phyloP scores from a whole-genome alignment of 305 asterid genomes.

The Fraxinus nigra region DNA sequence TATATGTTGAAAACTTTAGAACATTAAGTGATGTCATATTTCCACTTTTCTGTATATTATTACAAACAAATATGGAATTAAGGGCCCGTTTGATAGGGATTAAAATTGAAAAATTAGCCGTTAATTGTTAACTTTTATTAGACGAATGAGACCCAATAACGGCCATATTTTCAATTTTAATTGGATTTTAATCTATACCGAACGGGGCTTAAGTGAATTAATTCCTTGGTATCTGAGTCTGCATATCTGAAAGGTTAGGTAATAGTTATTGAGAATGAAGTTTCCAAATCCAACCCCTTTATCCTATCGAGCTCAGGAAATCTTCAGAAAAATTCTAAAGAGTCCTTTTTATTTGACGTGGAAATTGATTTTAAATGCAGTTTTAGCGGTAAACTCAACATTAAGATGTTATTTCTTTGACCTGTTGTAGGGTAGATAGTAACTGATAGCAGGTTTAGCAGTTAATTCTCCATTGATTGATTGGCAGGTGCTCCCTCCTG shows the following conservation, averaged over 20 bases:
- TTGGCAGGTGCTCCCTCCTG: constrained; percentile 81
- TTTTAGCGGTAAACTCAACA: neutral
- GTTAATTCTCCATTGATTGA: constrained; percentile 70
- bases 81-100: too few species aligned
- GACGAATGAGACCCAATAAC: too few species aligned
- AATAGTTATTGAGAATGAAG: neutral
- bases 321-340: neutral
- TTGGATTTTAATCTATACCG: too few species aligned
- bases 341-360: neutral
- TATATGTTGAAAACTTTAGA: neutral
- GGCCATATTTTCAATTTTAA: too few species aligned
- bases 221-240: neutral
- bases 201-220: neutral
- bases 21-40: neutral
- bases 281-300: neutral
- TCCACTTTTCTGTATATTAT: neutral
- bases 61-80: neutral
- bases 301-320: neutral
- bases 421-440: constrained; percentile 19
- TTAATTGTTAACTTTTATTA: too few species aligned
- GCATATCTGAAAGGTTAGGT: neutral
- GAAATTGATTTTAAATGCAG: neutral
- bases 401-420: neutral
- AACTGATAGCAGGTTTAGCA: constrained; percentile 48
- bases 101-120: too few species aligned